Percentiles rank a stretch among this genome's conserved stretches.
phyloP scores from a whole-genome alignment of 352 stramenopile genomes.

The Globisporangium spiculum region DNA sequence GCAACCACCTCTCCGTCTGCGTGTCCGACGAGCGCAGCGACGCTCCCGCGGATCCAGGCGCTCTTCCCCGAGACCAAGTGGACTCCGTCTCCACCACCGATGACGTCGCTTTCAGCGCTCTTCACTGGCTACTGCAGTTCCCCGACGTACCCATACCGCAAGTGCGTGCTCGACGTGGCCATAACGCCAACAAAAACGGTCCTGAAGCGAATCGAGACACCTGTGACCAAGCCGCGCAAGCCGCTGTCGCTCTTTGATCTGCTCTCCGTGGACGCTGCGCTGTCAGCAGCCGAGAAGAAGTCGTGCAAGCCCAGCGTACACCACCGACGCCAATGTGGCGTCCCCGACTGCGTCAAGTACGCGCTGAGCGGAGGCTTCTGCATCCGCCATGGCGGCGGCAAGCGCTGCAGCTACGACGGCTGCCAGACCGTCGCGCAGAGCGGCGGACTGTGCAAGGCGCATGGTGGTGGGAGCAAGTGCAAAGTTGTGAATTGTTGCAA shows the following conservation, averaged over 20 bases:
- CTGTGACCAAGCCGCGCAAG: constrained; percentile 32
- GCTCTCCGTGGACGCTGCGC: constrained; percentile 31
- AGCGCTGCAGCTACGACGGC: constrained; percentile 53
- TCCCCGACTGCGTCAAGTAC: constrained; percentile 59
- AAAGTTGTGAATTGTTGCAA: constrained; percentile 48
- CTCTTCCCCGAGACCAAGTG: constrained; percentile 14
- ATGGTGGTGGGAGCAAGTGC: constrained; percentile 84
- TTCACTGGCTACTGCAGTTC: constrained; percentile 2
- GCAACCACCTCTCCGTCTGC: neutral
- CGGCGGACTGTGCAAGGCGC: constrained; percentile 77
- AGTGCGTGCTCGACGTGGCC: constrained; percentile 26
- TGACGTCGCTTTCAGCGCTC: constrained; percentile 1
- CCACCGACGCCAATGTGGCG: constrained; percentile 59
- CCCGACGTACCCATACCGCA: constrained; percentile 17
- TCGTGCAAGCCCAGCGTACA: constrained; percentile 21
- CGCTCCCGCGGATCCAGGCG: constrained; percentile 14
- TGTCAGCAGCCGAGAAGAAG: constrained; percentile 2
- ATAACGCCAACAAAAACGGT: constrained; percentile 32
- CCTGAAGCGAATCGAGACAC: constrained; percentile 12
- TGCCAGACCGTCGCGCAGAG: constrained; percentile 77
- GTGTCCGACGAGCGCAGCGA: neutral
- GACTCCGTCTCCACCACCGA: neutral
- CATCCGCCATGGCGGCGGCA: constrained; percentile 72
- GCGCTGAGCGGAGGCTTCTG: constrained; percentile 68
- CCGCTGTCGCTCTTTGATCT: constrained; percentile 52